Percentiles rank a stretch among this genome's conserved stretches.
These are phyloP conservation scores for Sindora glabra DNA, from an alignment of 306 rosid genomes.

Conservation along the genomic window DNA sequence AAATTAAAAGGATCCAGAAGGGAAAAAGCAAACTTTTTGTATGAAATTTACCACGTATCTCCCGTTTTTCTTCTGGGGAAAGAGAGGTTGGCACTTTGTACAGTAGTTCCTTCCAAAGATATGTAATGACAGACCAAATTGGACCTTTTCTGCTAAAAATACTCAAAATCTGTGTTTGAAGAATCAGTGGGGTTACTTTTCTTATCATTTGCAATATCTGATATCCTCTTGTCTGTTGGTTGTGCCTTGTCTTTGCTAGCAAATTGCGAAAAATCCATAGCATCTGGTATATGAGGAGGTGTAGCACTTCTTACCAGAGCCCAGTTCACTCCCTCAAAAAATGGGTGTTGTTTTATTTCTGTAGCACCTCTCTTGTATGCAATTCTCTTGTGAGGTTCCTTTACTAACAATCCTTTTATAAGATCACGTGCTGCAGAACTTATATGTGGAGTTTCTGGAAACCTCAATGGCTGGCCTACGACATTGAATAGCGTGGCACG, in stretches of 20 bases:
- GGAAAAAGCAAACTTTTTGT: neutral
- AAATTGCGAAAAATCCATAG: constrained; percentile 55
- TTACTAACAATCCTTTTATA: constrained; percentile 66
- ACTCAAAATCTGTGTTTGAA: constrained; percentile 43
- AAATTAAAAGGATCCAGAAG: neutral
- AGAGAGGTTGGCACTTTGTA: constrained; percentile 17
- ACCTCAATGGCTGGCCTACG: constrained; percentile 77
- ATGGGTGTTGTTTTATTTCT: constrained; percentile 81
- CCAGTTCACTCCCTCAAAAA: constrained; percentile 91
- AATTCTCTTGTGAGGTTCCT: constrained; percentile 76
- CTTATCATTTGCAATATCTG: constrained; percentile 14
- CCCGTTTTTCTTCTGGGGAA: neutral
- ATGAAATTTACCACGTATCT: constrained; percentile 23
- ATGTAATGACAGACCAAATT: neutral
- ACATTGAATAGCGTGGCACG: constrained; percentile 78
- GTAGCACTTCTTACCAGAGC: constrained; percentile 76
- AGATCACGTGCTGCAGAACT: constrained; percentile 62
- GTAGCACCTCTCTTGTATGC: constrained; percentile 87
- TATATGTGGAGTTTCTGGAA: constrained; percentile 60
- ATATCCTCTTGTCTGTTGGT: constrained; percentile 26
- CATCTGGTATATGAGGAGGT: constrained; percentile 78
- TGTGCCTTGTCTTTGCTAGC: constrained; percentile 34
- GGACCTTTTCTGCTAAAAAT: constrained; percentile 28
- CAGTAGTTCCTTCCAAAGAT: constrained; percentile 5
- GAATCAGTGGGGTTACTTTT: neutral